Percentiles rank a stretch among this genome's conserved stretches.
phyloP scores from a whole-genome alignment of 1,284 basidiomycete genomes.

The Schizophyllum amplum region DNA sequence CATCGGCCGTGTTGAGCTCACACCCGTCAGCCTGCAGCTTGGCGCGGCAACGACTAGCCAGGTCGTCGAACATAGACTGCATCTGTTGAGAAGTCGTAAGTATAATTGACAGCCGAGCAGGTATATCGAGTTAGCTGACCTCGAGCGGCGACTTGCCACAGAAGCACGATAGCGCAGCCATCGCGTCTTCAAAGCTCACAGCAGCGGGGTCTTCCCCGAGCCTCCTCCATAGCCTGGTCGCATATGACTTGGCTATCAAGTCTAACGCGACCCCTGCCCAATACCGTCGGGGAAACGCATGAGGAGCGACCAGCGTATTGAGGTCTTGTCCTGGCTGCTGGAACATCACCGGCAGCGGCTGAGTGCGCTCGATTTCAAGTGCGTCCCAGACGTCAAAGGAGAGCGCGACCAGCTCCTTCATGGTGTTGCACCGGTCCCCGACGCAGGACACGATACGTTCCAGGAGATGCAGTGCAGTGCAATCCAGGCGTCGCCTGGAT shows the following conservation, averaged over 20 bases:
- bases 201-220: constrained; percentile 16
- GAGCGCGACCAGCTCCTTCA: constrained; percentile 27
- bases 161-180: constrained; percentile 48
- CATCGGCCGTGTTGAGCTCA: constrained; percentile 18
- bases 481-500: constrained; percentile 35
- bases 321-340: constrained; percentile 7
- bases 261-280: constrained; percentile 43
- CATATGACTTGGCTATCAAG: constrained; percentile 35
- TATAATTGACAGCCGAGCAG: neutral
- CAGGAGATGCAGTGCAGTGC: constrained; percentile 30
- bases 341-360: constrained; percentile 27
- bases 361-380: constrained; percentile 30
- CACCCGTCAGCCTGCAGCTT: constrained; percentile 22
- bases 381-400: constrained; percentile 49
- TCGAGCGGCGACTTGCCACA: constrained; percentile 36
- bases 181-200: constrained; percentile 38
- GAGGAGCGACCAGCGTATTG: constrained; percentile 14
- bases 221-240: constrained; percentile 33
- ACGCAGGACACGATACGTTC: constrained; percentile 29
- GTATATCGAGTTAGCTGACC: constrained; percentile 22
- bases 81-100: constrained; percentile 21
- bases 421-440: constrained; percentile 26
- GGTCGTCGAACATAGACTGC: constrained; percentile 27
- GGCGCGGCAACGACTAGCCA: constrained; percentile 33
- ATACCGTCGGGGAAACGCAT: constrained; percentile 40